Conservation (phyloP, 805 yeast species). For the Phaffomyces opuntiae region DNA sequence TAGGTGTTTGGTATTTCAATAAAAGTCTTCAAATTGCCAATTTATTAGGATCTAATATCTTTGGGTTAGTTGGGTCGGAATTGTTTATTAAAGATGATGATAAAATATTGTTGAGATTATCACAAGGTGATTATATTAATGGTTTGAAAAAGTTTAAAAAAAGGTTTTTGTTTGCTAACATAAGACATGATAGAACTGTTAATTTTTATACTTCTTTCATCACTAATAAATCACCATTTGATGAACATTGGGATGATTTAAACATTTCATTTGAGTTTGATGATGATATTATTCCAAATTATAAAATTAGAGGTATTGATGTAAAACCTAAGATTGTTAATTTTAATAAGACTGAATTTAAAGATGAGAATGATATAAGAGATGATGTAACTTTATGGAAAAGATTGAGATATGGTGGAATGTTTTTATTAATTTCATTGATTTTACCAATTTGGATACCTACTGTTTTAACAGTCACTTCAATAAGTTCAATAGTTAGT, state of each 20-base stretch:
- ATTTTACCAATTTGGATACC: constrained; percentile 47
- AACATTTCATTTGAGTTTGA: constrained; percentile 31
- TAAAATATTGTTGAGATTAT: constrained; percentile 36
- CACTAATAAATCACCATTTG: constrained; percentile 68
- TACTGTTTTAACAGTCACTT: constrained; percentile 28
- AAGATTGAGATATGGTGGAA: constrained; percentile 19
- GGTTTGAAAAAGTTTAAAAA: constrained; percentile 54
- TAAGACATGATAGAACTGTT: constrained; percentile 78
- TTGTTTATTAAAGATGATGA: constrained; percentile 49
- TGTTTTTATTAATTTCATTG: constrained; percentile 15
- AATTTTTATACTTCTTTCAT: constrained; percentile 81
- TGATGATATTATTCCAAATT: constrained; percentile 25
- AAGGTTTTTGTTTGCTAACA: constrained; percentile 62
- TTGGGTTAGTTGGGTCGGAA: constrained; percentile 71
- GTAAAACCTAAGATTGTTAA: constrained; percentile 49
- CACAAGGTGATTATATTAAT: constrained; percentile 35
- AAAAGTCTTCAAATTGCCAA: constrained; percentile 32
- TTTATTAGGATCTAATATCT: constrained; percentile 42
- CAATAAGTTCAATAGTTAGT: constrained; percentile 31
- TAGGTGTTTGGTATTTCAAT: constrained; percentile 51
- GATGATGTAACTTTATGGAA: constrained; percentile 11
- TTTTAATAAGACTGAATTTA: constrained; percentile 28
- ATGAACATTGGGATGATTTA: constrained; percentile 38
- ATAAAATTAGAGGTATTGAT: constrained; percentile 29
- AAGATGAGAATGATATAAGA: not conserved